Conservation (phyloP, 1,284 basidiomycete species). For the Volvariella surrecta region DNA sequence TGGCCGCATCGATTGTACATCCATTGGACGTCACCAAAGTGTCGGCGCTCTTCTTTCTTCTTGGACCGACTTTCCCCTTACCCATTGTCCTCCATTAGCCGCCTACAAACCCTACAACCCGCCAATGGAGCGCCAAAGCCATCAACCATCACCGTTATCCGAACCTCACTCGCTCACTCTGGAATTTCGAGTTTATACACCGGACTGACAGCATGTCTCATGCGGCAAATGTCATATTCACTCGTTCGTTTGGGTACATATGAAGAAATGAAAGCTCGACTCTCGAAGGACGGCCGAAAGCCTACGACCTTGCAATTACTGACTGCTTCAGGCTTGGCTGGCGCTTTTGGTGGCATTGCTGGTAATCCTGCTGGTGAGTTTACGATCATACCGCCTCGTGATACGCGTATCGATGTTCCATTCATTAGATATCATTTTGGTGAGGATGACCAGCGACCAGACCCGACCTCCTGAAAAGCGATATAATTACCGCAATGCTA, state of each 20-base stretch:
- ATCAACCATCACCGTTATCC: conserved; percentile 51
- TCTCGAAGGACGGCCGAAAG: conserved; percentile 35
- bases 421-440: conserved; percentile 60
- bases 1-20: conserved; percentile 83
- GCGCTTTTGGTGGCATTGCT: conserved; percentile 70
- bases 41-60: conserved; percentile 33
- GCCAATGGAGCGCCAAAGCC: conserved; percentile 33
- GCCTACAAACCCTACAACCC: conserved; percentile 66
- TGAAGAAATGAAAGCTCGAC: conserved; percentile 60
- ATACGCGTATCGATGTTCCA: conserved; percentile 4
- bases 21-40: conserved; percentile 84
- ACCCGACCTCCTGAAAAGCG: conserved; percentile 63
- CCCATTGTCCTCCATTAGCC: conserved; percentile 34
- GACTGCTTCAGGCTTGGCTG: conserved; percentile 61
- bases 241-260: conserved; percentile 82
- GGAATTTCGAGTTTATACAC: conserved; percentile 74
- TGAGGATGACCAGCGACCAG: conserved; percentile 86
- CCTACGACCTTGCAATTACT: conserved; percentile 50
- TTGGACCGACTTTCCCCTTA: conserved; percentile 3
- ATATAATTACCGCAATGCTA: conserved; percentile 72
- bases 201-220: conserved; percentile 76
- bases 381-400: conserved; percentile 1
- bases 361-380: conserved; percentile 71
- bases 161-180: conserved; percentile 44
- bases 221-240: conserved; percentile 91